These are phyloP conservation scores for Cnidoscolus chayamansa DNA, from an alignment of 441 rosid genomes.

Conservation along the genomic window DNA sequence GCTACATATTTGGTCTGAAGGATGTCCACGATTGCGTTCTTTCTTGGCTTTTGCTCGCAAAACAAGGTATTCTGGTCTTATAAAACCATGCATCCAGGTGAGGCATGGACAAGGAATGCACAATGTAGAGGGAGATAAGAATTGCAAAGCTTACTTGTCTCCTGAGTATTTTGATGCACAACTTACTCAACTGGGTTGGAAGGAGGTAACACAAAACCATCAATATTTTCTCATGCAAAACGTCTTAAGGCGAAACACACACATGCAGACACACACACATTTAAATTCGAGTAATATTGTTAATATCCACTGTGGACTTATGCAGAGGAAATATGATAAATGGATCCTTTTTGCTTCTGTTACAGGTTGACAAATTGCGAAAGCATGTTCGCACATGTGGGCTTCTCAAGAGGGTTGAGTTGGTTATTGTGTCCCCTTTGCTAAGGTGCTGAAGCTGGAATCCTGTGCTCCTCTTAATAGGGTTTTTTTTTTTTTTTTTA, in stretches of 20 bases:
- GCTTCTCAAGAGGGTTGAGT: conserved; percentile 70
- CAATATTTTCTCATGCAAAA: background rate
- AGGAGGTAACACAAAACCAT: conserved; percentile 47
- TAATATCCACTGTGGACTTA: background rate
- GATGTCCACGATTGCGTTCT: conserved; percentile 43
- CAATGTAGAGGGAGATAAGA: conserved; percentile 95
- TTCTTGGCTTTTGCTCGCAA: conserved; percentile 49
- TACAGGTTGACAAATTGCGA: conserved; percentile 77
- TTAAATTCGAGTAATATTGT: too few relatives aligned
- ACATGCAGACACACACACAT: too few relatives aligned
- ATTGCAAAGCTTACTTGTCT: conserved; percentile 75
- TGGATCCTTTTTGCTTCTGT: conserved; percentile 19
- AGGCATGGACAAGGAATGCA: conserved; percentile 98
- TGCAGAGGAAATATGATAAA: conserved; percentile 7
- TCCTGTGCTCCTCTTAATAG: conserved; percentile 7
- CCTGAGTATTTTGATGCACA: conserved; percentile 88
- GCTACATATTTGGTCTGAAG: conserved; percentile 40
- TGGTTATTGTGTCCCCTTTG: conserved; percentile 81
- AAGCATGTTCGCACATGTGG: conserved; percentile 76
- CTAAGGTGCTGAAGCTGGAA: conserved; percentile 49
- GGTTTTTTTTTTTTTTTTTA: too few relatives aligned
- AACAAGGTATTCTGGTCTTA: conserved; percentile 46
- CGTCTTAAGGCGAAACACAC: background rate
- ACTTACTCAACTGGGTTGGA: conserved; percentile 89
- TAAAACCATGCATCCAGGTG: conserved; percentile 66